Evolutionary conservation across 116 monocot species (phyloP).

Genomic region (Papilionanthe hybrid): DNA sequence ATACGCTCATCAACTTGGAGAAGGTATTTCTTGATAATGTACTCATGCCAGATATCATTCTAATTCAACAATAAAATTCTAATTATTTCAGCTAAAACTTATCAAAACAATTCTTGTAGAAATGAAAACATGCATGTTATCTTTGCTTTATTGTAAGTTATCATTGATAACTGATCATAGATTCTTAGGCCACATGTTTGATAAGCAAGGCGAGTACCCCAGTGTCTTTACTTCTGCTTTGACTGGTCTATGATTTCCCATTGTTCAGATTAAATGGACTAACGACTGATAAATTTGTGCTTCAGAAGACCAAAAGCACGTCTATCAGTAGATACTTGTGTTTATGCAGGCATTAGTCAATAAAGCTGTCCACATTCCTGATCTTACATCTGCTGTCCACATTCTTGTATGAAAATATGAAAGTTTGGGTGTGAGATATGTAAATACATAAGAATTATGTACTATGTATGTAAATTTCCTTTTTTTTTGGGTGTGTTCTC

Average conservation of each 20-base stretch:
- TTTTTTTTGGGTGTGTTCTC: not conserved
- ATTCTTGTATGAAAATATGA: not conserved
- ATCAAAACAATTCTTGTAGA: not conserved
- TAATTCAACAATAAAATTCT: not conserved
- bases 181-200: not conserved
- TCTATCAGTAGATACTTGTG: not conserved
- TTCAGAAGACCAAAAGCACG: not conserved
- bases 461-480: not conserved
- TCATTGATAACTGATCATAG: not conserved
- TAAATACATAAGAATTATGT: not conserved
- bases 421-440: not conserved
- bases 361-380: not conserved
- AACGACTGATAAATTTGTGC: not conserved
- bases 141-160: not conserved
- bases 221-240: not conserved
- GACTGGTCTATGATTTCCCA: not conserved
- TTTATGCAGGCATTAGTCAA: not conserved
- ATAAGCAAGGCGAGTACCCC: not conserved
- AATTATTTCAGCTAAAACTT: not conserved
- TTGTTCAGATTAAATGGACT: not conserved
- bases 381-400: not conserved
- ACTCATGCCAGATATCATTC: not conserved
- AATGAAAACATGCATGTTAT: not conserved
- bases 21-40: slow-evolving; percentile 1
- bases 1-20: not conserved